Evolutionary conservation across 768 basidiomycete species (phyloP), one percentile per base, ranked within the genome.

Genomic region (Phanerochaete sordida): DNA sequence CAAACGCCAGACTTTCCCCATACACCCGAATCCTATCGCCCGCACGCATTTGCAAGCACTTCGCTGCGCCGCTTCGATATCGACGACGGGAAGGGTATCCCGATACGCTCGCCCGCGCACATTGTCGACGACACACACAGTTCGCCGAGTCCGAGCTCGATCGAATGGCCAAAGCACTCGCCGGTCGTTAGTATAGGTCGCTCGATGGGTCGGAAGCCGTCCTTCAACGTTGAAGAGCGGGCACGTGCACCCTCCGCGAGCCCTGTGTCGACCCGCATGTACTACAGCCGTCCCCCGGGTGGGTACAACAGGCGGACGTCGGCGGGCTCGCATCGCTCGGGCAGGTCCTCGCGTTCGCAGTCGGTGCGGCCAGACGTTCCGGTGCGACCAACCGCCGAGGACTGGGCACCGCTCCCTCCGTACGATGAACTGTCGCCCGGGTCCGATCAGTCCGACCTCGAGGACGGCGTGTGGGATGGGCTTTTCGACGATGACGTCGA

Each of bases 201-300:
- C 7, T 16, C 37, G 35, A 35, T 53, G 37, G 37, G 47, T 9
- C 23, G 60, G 28, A 56, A 50, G 55, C 9, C 33, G 2, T 61
- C 60, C 21, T 48, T 61, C 33, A 27, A 24, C 21, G 15, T 47
- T 26, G 59, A 60, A 5, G 27, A 54, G 33, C 23, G 70, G 65
- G 66, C 74, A 13, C 69, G 69, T 52, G 65, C 73, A 59, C 66
- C 77, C 59, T 67, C 75, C 6, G 28, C 31, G 48, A 59, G 57
- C 28, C 57, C 57, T n/a, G 62, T 44, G 28, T 23, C n/a, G 48
- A 27, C 16, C 23, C 61, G 57, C 31, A 45, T 30, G 30, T 39
- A 2, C n/a, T 59, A 46, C 39, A n/a, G 24, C 45, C 16, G 51
- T 57, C 37, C 51, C 56, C 21, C 39, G 39, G 49, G 55, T 15